Evolutionary conservation across 2,329 filamentous ascomycete species (phyloP), one percentile per base, ranked within the genome.

Genomic region (Trichoderma brevicompactum): DNA sequence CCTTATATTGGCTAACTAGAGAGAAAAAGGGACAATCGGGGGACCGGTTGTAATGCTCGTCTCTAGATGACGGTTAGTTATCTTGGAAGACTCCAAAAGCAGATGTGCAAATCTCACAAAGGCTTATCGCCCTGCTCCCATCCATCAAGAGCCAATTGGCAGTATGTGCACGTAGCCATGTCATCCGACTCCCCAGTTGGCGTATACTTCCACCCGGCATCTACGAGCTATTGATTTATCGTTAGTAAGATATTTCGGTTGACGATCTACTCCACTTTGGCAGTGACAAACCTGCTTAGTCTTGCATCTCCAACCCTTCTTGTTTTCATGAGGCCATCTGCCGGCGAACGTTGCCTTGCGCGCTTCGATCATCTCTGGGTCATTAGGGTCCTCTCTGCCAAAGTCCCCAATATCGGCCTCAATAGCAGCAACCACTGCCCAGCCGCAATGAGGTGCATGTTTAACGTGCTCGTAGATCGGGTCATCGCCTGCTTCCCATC

Each of bases 51-150:
- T 89, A 87, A 74, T 99, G 95, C 75, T 99, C 95, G 67, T 96
- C 89, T 74, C 91, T 94, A 66, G 36, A 52, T 15, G 9, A n/a
- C 10, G 17, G 17, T 53, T 8, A 44, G 56, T 60, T 4, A 28
- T 13, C 48, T 36, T 15, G 40, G 15, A 17, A 10, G 7, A 3
- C 7, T 38, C 46, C 2, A 17, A 15, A 3, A 10, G 19, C 23
- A 19, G 17, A 13, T 44, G 34, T 8, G 17, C 43, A 15, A 36
- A 66, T 78, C 90, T 78, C 76, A 93, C 88, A 90, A 86, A 67
- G 95, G 95, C 74, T 96, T 92, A 76, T 99, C 95, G 66, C 89
- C 89, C 1, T 90, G 89, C 74, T 98, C 95, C 95, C 96, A 99
- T 7, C 93, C 93, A 76, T 98, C 94, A 10, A 99, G 84, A 10